Evolutionary conservation across 768 basidiomycete species (phyloP), one percentile per base, ranked within the genome.

Genomic region (Vishniacozyma victoriae): DNA sequence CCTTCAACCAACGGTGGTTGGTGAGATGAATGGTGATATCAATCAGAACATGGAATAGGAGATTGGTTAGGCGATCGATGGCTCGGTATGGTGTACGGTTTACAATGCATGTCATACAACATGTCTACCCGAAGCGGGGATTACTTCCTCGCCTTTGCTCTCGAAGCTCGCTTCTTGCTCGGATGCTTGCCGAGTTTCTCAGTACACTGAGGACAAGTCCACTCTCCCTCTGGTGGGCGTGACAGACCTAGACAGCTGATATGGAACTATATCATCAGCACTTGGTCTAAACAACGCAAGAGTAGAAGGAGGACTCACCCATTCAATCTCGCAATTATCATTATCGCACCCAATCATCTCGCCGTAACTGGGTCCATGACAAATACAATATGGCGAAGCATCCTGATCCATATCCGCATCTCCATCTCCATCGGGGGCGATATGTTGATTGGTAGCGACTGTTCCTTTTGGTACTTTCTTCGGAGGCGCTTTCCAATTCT

Each of bases 321-420:
- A 74, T 74, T 74, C 72, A 39, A 69, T 60, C 40, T 62, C 61
- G 47, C 73, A 74, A 39, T 65, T 57, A 19, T 68, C 63, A 19
- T 66, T 60, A 55, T 74, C 73, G 52, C 73, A 74, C 16, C 64
- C 73, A 35, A 74, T 71, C 73, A 74, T 74, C 52, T 73, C 71
- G 3, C 73, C 73, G 49, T 63, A 74, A 46, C 66, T 63, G 27
- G 65, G 56, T 20, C 65, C 61, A 18, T 59, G 52, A 52, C 73
- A 73, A 16, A 50, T 49, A 40, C 70, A 72, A 36, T 72, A 72
- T 4, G 54, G 36, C 35, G 35, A 55, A 6, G 54, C 66, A 59
- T 63, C 73, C 14, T 40, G 55, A 14, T 70, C 61, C 3, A 39
- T 59, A 9, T 55, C 63, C 12, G 26, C 42, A 3, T 38, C 50